A percentile compares a stretch with the other conserved stretches of the same genome.
These are phyloP conservation scores for Crithidia expoeki DNA, from an alignment of 208 protist species.

Conservation along the genomic window DNA sequence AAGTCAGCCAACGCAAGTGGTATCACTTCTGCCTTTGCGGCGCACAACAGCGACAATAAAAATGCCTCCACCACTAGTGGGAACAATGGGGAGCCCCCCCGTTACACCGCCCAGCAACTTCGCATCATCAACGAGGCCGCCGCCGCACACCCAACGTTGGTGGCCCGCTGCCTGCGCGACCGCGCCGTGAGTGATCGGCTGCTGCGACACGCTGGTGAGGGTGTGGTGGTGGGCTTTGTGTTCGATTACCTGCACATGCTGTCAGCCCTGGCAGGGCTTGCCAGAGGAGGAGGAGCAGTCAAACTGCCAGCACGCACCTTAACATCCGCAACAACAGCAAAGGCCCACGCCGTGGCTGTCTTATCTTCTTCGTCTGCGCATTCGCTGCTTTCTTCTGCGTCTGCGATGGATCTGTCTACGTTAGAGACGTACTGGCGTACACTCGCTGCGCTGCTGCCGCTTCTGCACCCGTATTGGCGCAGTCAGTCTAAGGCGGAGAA, in stretches of 20 bases:
- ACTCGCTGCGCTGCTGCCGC: conserved; percentile 44
- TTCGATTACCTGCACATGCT: conserved; percentile 31
- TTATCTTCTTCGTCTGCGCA: not conserved
- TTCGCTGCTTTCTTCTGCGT: not conserved
- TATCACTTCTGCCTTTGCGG: not conserved
- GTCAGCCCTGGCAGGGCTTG: not conserved
- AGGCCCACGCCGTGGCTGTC: not conserved
- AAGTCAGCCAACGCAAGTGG: not conserved
- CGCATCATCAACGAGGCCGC: conserved; percentile 4
- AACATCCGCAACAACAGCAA: not conserved
- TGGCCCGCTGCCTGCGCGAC: conserved; percentile 54
- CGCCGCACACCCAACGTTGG: conserved; percentile 35
- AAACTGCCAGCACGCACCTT: not conserved
- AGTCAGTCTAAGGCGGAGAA: conserved; percentile 39
- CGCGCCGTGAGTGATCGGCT: conserved; percentile 49
- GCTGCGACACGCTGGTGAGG: conserved; percentile 42
- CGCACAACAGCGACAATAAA: not conserved
- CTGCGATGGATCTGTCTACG: not conserved
- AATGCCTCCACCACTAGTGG: not conserved
- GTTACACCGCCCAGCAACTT: conserved; percentile 18
- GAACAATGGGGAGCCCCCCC: not conserved
- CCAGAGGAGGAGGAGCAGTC: not conserved
- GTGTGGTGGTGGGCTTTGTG: conserved; percentile 19
- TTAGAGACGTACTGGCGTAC: conserved; percentile 53
- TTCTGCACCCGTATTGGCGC: conserved; percentile 38